Percentiles rank a stretch among this genome's conserved stretches.
Evolutionary conservation across 257 asterid species (phyloP).

Genomic region (Anisodus acutangulus): DNA sequence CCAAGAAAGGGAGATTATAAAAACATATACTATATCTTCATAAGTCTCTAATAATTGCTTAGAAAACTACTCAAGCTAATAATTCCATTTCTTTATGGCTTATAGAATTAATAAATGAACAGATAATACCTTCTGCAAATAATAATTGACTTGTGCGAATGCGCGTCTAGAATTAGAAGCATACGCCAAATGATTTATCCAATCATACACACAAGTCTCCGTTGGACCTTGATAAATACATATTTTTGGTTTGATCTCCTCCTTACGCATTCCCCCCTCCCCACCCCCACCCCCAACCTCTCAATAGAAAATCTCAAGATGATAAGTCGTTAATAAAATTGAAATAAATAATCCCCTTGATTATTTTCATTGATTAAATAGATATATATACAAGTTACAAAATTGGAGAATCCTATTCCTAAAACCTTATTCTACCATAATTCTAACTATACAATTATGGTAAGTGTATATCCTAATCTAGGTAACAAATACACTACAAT

Average conservation of each 20-base stretch:
- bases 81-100: background rate
- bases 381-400: too few species aligned
- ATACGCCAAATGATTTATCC: background rate
- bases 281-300: background rate
- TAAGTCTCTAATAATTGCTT: background rate
- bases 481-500: too few species aligned
- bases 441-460: too few species aligned
- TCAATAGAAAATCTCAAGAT: background rate
- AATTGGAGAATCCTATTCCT: too few species aligned
- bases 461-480: too few species aligned
- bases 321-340: too few species aligned
- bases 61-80: background rate
- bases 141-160: background rate
- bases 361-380: too few species aligned
- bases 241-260: background rate
- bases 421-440: too few species aligned
- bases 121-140: background rate
- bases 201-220: background rate
- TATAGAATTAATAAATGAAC: background rate
- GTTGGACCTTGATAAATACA: too few species aligned
- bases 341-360: too few species aligned
- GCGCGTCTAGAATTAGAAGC: background rate
- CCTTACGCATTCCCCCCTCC: background rate
- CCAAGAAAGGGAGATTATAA: background rate
- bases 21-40: background rate